These are phyloP conservation scores for Rhodosporidiobolus odoratus DNA, from an alignment of 768 basidiomycete species.

Conservation along the genomic window DNA sequence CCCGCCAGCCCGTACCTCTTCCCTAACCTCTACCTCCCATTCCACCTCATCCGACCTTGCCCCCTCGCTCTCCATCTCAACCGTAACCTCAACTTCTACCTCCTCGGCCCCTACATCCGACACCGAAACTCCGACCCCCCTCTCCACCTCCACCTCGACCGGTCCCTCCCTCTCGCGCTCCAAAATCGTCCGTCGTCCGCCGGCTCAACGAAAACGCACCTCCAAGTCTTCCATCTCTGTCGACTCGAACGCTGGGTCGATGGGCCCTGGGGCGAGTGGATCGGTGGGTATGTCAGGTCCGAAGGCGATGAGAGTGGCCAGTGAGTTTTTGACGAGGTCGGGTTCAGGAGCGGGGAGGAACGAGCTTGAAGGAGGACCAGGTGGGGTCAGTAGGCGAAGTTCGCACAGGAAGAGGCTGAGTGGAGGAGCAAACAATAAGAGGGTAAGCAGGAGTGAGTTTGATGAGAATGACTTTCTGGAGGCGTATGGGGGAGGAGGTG, in stretches of 20 bases:
- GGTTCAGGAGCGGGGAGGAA: neutral
- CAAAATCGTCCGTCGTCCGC: conserved; percentile 2
- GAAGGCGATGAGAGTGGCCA: conserved; percentile 10
- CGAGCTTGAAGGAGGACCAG: neutral
- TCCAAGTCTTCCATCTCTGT: conserved; percentile 1
- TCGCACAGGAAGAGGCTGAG: conserved; percentile 1
- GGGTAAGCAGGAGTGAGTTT: neutral
- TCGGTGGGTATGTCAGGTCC: neutral
- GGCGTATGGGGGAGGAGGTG: conserved; percentile 8
- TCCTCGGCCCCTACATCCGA: neutral
- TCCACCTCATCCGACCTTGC: neutral
- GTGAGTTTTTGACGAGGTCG: conserved; percentile 3
- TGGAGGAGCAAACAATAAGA: neutral
- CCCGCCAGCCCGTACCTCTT: neutral
- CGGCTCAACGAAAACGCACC: conserved; percentile 11
- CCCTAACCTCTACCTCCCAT: too few relatives aligned
- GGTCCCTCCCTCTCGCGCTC: conserved; percentile 1
- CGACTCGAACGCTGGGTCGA: too few relatives aligned
- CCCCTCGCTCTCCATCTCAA: neutral
- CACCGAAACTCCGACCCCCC: neutral
- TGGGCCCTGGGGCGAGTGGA: too few relatives aligned
- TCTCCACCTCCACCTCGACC: too few relatives aligned
- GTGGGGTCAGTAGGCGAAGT: neutral
- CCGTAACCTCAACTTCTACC: neutral
- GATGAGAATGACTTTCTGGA: conserved; percentile 11